Base-by-base conservation (phyloP, 208 protist species). In the Trypanosoma rangeli region DNA sequence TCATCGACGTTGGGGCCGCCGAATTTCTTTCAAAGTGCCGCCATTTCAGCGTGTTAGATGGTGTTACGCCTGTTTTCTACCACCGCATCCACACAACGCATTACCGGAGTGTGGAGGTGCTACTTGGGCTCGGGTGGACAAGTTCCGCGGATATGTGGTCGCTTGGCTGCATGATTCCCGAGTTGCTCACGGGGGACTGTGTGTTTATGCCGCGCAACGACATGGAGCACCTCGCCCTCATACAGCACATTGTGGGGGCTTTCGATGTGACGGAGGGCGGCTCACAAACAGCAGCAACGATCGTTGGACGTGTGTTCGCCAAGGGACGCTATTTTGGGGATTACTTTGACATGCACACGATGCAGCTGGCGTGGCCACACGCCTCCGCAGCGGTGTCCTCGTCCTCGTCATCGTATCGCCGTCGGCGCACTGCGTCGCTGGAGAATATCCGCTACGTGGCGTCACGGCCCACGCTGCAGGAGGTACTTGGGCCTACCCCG, bases 161-260 rank as follows among this genome's bases (percentile, higher is more conserved):
- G 4, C 69, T 95, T 26, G 89, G 89, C 24, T 93, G 86, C 74
- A 95, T 95, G 77, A 90, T 95, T 24, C 79, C 80, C 0, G 86
- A 95, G 61, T 73, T 95, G 29, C 64, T 92, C 18, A 92, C 86
- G 5, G 89, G 89, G 1, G 73, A 90, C 31, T 90, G 80, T 59
- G 63, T 93, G 8, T 95, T 90, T 69, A 90, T 87, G 81, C 80
- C 90, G 29, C 73, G 86, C 22, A 73, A 92, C 75, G 83, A 79
- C 46, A 60, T 89, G 58, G 86, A 95, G 76, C 90, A 95, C 76
- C 80, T 95, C 0, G 84, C 84, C 22, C 68, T 95, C 50, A 84
- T 95, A 64, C 70, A 92, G 70, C 79, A 89, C 61, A 75, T 92
- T 49, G 85, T 94, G 39, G 89, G 86, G 0, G 49, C 75, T n/a